Evolutionary conservation across 495 filamentous ascomycete genomes (phyloP), one percentile per base, ranked within the genome.

Genomic region (Penicillium pulvis): DNA sequence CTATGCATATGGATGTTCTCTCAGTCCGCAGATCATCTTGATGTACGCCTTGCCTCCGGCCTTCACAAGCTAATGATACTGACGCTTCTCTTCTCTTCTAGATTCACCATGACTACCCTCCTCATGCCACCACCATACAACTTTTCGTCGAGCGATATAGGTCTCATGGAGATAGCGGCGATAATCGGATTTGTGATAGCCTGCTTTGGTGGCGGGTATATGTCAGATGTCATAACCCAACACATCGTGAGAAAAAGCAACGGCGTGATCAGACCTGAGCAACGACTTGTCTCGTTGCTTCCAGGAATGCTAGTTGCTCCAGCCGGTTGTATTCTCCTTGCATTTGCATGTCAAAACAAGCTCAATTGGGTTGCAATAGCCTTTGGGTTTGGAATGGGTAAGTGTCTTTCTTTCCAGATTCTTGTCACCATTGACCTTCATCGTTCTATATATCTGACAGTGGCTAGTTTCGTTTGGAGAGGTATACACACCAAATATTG

Each of bases 341-440:
- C 53, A 8, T 56, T 56, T 39, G 53, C 53, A 19, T 56, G 53
- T 10, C 24, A 33, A 4, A 48, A 56, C 17, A 26, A 56, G 12
- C 53, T 56, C 11, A 17, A 11, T n/a, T 56, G 53, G 53, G n/a
- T 31, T 39, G n/a, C 43, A n/a, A 56, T 56, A 12, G 53, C 53
- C 19, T 26, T 48, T 39, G 53, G 53, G n/a, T 56, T 56, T 24
- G 53, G 26, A 16, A 35, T 35, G 33, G 33, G 33, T 35, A 35
- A 35, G 33, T 8, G 8, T 4, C 6, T 33, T 33, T 3, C 1
- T 33, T 6, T 33, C 10, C 6, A 1, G 7, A 4, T 33, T 11
- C 33, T 35, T 35, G 1, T 12, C 12, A 11, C 7, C 30, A 10
- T 35, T 3, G 33, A 35, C 12, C 6, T 12, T 35, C 11, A 35